Percentiles rank a stretch among this genome's conserved stretches.
Conservation (phyloP, 2,329 filamentous ascomycete genomes). For the Scolecobasidium constrictum region DNA sequence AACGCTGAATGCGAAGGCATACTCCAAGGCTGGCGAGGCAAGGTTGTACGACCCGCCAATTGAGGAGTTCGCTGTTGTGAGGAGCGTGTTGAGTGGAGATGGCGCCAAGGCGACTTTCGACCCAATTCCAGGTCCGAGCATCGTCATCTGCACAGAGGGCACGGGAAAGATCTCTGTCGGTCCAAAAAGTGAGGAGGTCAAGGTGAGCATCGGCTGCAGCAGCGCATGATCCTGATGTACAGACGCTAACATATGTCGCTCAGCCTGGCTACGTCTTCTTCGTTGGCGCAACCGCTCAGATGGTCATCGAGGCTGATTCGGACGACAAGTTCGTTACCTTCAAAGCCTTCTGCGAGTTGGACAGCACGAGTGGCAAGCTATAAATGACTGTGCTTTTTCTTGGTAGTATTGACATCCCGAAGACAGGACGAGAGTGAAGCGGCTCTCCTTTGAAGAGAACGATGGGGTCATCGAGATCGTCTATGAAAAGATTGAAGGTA, state of each 20-base stretch:
- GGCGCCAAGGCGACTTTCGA: conserved; percentile 84
- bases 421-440: not conserved
- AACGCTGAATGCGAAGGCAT: conserved; percentile 69
- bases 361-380: conserved; percentile 17
- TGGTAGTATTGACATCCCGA: not conserved
- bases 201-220: too few relatives aligned
- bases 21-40: conserved; percentile 62
- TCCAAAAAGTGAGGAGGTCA: conserved; percentile 59
- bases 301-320: conserved; percentile 58
- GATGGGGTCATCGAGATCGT: not conserved
- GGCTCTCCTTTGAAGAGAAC: not conserved
- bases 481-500: not conserved
- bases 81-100: conserved; percentile 57
- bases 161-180: conserved; percentile 78
- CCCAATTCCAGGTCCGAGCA: conserved; percentile 75
- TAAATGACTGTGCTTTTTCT: not conserved
- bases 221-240: too few relatives aligned
- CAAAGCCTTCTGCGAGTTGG: conserved; percentile 87
- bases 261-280: conserved; percentile 38
- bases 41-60: conserved; percentile 90
- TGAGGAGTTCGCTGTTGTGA: conserved; percentile 86
- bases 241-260: not conserved
- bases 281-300: conserved; percentile 78
- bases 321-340: conserved; percentile 74
- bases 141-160: conserved; percentile 82